Evolutionary conservation across 192 early-diverging fungal genomes (phyloP).

Genomic region (Lobosporangium transversale): DNA sequence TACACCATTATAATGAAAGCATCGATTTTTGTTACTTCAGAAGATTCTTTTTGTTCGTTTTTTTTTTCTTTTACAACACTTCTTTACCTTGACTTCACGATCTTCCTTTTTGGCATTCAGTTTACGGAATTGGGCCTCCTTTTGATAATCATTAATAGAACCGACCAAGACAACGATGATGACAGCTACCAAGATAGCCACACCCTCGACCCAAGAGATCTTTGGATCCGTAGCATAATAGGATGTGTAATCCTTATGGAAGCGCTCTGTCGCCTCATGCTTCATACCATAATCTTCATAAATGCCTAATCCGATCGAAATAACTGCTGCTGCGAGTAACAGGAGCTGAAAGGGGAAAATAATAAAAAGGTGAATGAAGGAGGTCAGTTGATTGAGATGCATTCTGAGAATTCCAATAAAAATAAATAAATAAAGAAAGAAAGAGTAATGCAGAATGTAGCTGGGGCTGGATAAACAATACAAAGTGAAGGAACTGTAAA

Average conservation of each 20-base stretch:
- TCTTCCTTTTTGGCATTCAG: constrained; percentile 90
- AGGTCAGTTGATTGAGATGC: neutral
- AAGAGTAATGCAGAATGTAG: too few species aligned
- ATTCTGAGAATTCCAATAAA: neutral
- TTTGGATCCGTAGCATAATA: constrained; percentile 55
- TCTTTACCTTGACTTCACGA: constrained; percentile 73
- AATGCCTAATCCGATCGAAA: constrained; percentile 82
- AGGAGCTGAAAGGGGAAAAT: constrained; percentile 63
- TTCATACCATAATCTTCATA: constrained; percentile 76
- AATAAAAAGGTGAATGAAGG: neutral
- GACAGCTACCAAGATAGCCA: constrained; percentile 84
- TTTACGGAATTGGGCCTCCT: constrained; percentile 87
- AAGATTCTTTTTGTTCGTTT: neutral
- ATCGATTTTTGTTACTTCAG: neutral
- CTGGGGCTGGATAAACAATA: too few species aligned
- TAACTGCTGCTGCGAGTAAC: constrained; percentile 77
- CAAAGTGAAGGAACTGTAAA: too few species aligned
- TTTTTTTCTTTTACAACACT: too few species aligned
- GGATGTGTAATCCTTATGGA: constrained; percentile 56
- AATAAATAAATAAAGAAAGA: constrained; percentile 4
- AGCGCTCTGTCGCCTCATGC: constrained; percentile 27
- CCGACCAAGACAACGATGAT: constrained; percentile 81
- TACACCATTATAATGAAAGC: neutral
- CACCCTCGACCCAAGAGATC: constrained; percentile 88
- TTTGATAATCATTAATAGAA: constrained; percentile 86